Evolutionary conservation across 495 filamentous ascomycete genomes (phyloP).

Genomic region (Endocarpon pusillum): DNA sequence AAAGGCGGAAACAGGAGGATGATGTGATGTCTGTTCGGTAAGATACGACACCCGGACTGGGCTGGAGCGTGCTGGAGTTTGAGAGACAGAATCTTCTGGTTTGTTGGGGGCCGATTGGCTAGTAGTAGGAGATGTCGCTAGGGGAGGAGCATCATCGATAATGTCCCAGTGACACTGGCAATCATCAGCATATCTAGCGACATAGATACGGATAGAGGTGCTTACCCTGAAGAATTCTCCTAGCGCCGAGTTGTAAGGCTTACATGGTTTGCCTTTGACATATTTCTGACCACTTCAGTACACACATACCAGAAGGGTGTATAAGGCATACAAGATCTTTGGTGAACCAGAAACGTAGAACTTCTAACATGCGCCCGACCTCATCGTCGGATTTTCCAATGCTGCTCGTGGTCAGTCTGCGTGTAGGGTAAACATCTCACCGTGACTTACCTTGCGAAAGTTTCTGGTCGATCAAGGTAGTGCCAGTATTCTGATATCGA

Average conservation of each 20-base stretch:
- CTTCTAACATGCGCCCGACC: slow-evolving; percentile 81
- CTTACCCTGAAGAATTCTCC: slow-evolving; percentile 94
- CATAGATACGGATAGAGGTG: slow-evolving; percentile 1
- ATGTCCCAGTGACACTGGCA: slow-evolving; percentile 84
- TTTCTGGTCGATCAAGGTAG: slow-evolving; percentile 88
- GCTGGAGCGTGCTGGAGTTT: too few species aligned
- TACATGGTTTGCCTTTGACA: slow-evolving; percentile 94
- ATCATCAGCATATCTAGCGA: slow-evolving; percentile 5
- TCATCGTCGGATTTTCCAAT: slow-evolving; percentile 89
- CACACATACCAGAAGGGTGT: not conserved
- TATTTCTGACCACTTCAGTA: slow-evolving; percentile 50
- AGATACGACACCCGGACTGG: slow-evolving; percentile 71
- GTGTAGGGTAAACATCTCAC: slow-evolving; percentile 11
- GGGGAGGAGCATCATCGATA: slow-evolving; percentile 40
- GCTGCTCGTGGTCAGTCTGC: slow-evolving; percentile 31
- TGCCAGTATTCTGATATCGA: slow-evolving; percentile 75
- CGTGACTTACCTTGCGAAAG: slow-evolving; percentile 55
- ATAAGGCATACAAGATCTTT: slow-evolving; percentile 58
- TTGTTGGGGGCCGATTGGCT: slow-evolving; percentile 16
- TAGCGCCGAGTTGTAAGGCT: slow-evolving; percentile 91
- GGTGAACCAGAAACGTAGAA: slow-evolving; percentile 94
- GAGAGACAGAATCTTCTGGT: too few species aligned
- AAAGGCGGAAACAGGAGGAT: slow-evolving; percentile 94
- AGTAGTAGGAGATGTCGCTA: slow-evolving; percentile 25
- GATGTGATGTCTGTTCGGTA: slow-evolving; percentile 97